A percentile compares a stretch with the other conserved stretches of the same genome.
Conservation (phyloP, 2,329 filamentous ascomycete genomes). For the Penicillium sp. region DNA sequence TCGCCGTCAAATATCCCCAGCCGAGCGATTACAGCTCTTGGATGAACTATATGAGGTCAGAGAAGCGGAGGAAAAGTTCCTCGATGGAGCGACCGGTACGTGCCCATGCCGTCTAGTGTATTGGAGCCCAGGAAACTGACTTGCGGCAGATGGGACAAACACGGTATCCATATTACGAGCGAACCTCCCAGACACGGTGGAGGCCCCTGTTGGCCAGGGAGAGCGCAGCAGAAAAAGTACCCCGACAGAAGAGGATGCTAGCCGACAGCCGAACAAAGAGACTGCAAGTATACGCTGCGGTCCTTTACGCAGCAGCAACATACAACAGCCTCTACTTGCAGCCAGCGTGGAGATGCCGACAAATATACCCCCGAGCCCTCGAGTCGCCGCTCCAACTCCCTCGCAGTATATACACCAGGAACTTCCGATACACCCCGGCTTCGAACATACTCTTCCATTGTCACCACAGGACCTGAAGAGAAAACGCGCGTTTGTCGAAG, state of each 20-base stretch:
- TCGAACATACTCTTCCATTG: neutral
- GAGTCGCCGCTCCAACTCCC: constrained; percentile 7
- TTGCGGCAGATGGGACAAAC: constrained; percentile 21
- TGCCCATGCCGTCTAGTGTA: neutral
- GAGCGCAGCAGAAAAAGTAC: constrained; percentile 14
- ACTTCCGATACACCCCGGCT: constrained; percentile 8
- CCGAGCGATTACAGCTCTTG: constrained; percentile 34
- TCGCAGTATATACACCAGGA: constrained; percentile 9
- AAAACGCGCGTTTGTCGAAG: constrained; percentile 15
- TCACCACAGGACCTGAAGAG: constrained; percentile 16
- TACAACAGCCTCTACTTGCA: constrained; percentile 4
- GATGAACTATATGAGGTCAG: constrained; percentile 42
- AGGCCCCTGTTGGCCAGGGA: constrained; percentile 12
- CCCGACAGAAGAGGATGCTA: constrained; percentile 10
- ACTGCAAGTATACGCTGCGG: constrained; percentile 5
- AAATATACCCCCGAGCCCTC: constrained; percentile 3
- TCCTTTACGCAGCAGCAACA: neutral
- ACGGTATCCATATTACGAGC: constrained; percentile 26
- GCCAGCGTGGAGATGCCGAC: constrained; percentile 1
- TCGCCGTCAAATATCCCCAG: constrained; percentile 34
- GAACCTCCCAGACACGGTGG: constrained; percentile 26
- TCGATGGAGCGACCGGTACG: constrained; percentile 37
- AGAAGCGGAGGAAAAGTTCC: constrained; percentile 37
- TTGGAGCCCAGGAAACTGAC: constrained; percentile 1
- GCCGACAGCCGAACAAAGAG: constrained; percentile 9